These are phyloP conservation scores for Populus hybrid DNA, from an alignment of 441 rosid genomes.

Conservation along the genomic window DNA sequence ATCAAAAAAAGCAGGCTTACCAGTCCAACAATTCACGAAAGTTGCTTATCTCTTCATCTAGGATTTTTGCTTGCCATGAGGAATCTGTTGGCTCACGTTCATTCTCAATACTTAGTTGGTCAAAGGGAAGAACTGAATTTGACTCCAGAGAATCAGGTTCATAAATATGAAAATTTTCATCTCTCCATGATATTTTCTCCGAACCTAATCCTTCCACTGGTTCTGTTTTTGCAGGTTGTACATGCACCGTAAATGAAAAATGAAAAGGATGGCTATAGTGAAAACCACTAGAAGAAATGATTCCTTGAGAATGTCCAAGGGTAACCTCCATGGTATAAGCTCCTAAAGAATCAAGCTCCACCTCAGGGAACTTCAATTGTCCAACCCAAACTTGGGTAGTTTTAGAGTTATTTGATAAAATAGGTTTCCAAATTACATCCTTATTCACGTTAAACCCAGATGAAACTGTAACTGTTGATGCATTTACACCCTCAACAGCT, in stretches of 20 bases:
- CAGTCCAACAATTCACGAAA: slow-evolving; percentile 59
- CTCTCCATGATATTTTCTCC: slow-evolving; percentile 49
- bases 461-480: slow-evolving; percentile 49
- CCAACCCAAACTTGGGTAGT: slow-evolving; percentile 66
- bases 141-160: slow-evolving; percentile 27
- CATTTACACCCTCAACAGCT: slow-evolving; percentile 67
- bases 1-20: slow-evolving; percentile 36
- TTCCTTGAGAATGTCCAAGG: slow-evolving; percentile 65
- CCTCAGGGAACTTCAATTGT: slow-evolving; percentile 34
- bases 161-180: slow-evolving; percentile 35
- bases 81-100: slow-evolving; percentile 29
- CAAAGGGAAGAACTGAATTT: slow-evolving; percentile 27
- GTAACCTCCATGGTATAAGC: slow-evolving; percentile 48
- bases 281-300: slow-evolving; percentile 57
- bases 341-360: slow-evolving; percentile 25
- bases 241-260: slow-evolving; percentile 45
- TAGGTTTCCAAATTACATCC: slow-evolving; percentile 64
- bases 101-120: slow-evolving; percentile 29
- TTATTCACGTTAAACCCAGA: slow-evolving; percentile 33
- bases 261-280: slow-evolving; percentile 35
- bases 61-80: slow-evolving; percentile 50
- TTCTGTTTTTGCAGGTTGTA: slow-evolving; percentile 28
- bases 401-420: slow-evolving; percentile 34
- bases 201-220: slow-evolving; percentile 26
- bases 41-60: slow-evolving; percentile 51